Evolutionary conservation across 805 yeast genomes (phyloP).

Genomic region (Suhomyces canberraensis): DNA sequence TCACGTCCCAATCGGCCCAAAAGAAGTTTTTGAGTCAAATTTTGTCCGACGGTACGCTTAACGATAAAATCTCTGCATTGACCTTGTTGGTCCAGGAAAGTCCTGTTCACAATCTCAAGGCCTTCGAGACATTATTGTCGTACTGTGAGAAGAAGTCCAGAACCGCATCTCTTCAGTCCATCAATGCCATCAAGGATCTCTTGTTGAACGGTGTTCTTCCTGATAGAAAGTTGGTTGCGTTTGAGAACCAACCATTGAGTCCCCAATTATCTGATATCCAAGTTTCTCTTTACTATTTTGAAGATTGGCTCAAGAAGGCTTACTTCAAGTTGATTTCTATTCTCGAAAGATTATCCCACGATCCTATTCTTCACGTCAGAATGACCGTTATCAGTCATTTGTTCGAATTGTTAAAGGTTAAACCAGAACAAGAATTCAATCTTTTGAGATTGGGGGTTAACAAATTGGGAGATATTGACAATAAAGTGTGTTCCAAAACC

Average conservation of each 20-base stretch:
- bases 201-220: constrained; percentile 80
- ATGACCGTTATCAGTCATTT: constrained; percentile 71
- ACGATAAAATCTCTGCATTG: constrained; percentile 92
- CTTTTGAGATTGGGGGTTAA: constrained; percentile 84
- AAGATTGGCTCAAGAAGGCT: constrained; percentile 77
- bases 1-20: constrained; percentile 73
- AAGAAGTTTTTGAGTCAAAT: constrained; percentile 85
- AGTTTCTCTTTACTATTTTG: constrained; percentile 77
- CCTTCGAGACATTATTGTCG: constrained; percentile 71
- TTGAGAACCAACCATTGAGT: constrained; percentile 66
- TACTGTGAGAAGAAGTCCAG: constrained; percentile 90
- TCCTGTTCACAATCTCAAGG: constrained; percentile 83
- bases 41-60: constrained; percentile 86
- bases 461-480: constrained; percentile 89
- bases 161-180: constrained; percentile 87
- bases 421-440: constrained; percentile 97
- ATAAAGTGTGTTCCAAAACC: constrained; percentile 84
- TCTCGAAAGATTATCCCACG: constrained; percentile 81
- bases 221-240: constrained; percentile 74
- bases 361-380: constrained; percentile 85
- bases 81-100: constrained; percentile 93
- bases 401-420: constrained; percentile 73
- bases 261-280: constrained; percentile 42
- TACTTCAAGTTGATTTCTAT: constrained; percentile 74
- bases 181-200: constrained; percentile 86